Evolutionary conservation across 2,329 filamentous ascomycete genomes (phyloP).

Genomic region (Periconia macrospinosa): DNA sequence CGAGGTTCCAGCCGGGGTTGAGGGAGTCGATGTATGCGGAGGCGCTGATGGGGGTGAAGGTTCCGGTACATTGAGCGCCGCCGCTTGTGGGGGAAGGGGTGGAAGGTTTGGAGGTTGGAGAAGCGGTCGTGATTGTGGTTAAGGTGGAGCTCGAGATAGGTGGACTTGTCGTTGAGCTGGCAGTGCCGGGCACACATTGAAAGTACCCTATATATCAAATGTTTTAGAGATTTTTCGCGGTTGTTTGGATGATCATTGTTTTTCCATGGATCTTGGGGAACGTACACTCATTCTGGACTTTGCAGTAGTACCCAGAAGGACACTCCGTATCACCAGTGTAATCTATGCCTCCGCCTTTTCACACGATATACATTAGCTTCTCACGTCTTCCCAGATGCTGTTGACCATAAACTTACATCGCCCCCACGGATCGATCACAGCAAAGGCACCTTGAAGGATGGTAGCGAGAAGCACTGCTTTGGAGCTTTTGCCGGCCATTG

Average conservation of each 20-base stretch:
- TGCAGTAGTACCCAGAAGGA: conserved; percentile 10
- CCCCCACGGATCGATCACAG: conserved; percentile 7
- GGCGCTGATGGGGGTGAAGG: conserved; percentile 52
- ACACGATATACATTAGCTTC: neutral
- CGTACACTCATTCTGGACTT: conserved; percentile 16
- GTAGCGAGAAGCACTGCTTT: conserved; percentile 11
- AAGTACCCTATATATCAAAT: conserved; percentile 5
- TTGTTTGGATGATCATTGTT: neutral
- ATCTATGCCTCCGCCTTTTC: conserved; percentile 12
- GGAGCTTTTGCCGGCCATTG: conserved; percentile 7
- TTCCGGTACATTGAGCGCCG: conserved; percentile 42
- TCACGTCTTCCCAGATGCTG: neutral
- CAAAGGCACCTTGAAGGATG: conserved; percentile 11
- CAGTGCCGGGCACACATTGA: conserved; percentile 12
- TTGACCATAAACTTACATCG: conserved; percentile 11
- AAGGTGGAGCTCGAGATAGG: neutral
- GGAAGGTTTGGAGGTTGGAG: conserved; percentile 1
- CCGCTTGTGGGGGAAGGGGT: conserved; percentile 11
- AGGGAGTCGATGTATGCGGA: conserved; percentile 51
- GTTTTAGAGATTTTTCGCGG: neutral
- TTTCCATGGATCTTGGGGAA: neutral
- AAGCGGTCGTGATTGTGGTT: neutral
- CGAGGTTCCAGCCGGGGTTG: conserved; percentile 63
- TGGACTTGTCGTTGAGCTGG: neutral
- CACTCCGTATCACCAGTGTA: conserved; percentile 13